Conservation (phyloP, 257 asterid genomes). For the Solanum dulcamara region DNA sequence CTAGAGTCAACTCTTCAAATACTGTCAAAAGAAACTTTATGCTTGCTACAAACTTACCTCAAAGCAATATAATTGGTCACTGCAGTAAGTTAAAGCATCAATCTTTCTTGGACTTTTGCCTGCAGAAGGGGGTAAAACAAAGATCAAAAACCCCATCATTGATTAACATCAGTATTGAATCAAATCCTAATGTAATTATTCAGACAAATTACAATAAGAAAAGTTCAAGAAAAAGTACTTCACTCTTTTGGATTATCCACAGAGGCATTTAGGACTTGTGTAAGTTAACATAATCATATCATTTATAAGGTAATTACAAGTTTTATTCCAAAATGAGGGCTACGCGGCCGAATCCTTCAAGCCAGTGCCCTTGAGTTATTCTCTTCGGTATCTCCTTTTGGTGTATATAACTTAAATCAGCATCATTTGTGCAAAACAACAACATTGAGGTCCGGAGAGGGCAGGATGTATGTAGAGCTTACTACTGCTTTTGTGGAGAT, state of each 20-base stretch:
- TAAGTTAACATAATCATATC: no score
- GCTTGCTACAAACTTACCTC: conserved; percentile 18
- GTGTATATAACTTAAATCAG: neutral
- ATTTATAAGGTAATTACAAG: no score
- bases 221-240: no score
- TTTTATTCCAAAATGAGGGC: no score
- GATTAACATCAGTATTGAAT: neutral
- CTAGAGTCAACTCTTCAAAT: neutral
- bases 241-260: no score
- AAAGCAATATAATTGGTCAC: conserved; percentile 26
- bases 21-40: neutral
- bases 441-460: neutral
- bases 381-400: no score
- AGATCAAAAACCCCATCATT: neutral
- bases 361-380: no score
- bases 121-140: neutral
- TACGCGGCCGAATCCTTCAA: no score
- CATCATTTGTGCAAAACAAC: neutral
- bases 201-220: neutral
- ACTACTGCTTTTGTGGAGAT: neutral
- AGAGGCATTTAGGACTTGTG: no score
- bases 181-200: neutral
- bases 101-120: conserved; percentile 24
- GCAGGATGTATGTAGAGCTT: neutral
- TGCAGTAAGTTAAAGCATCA: conserved; percentile 20